phyloP scores from a whole-genome alignment of 768 basidiomycete genomes.

The Tremella yokohamensis region DNA sequence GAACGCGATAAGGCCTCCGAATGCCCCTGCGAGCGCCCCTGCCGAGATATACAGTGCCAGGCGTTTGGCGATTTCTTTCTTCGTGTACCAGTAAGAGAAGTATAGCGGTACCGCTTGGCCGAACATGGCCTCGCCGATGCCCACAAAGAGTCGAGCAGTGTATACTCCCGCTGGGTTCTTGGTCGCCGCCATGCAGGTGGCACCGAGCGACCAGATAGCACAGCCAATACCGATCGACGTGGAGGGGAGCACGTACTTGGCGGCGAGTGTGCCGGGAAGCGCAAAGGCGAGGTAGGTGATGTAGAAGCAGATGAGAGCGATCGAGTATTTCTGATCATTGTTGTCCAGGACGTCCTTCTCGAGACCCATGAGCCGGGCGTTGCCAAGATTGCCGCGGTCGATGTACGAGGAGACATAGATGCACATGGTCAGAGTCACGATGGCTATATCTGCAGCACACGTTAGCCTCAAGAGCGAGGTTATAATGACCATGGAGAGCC shows the following conservation, averaged over 20 bases:
- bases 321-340: slow-evolving; percentile 49
- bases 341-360: slow-evolving; percentile 71
- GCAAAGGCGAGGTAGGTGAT: slow-evolving; percentile 59
- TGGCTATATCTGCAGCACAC: too few species aligned
- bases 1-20: slow-evolving; percentile 75
- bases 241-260: slow-evolving; percentile 20
- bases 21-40: slow-evolving; percentile 46
- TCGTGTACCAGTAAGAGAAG: slow-evolving; percentile 29
- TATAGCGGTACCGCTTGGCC: slow-evolving; percentile 15
- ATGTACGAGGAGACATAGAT: background rate
- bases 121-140: slow-evolving; percentile 36
- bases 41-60: slow-evolving; percentile 39
- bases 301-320: slow-evolving; percentile 58
- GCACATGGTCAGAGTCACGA: too few species aligned
- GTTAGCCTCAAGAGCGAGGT: too few species aligned
- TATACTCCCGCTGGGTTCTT: slow-evolving; percentile 28
- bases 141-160: slow-evolving; percentile 43
- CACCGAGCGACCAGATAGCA: slow-evolving; percentile 79
- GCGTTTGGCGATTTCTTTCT: slow-evolving; percentile 38
- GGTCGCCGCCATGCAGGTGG: slow-evolving; percentile 62
- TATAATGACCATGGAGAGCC: too few species aligned
- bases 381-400: slow-evolving; percentile 64
- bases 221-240: slow-evolving; percentile 52
- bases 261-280: slow-evolving; percentile 18
- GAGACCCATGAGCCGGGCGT: slow-evolving; percentile 72